Base-by-base conservation (phyloP, 306 rosid species). In the Glycyrrhiza uralensis region DNA sequence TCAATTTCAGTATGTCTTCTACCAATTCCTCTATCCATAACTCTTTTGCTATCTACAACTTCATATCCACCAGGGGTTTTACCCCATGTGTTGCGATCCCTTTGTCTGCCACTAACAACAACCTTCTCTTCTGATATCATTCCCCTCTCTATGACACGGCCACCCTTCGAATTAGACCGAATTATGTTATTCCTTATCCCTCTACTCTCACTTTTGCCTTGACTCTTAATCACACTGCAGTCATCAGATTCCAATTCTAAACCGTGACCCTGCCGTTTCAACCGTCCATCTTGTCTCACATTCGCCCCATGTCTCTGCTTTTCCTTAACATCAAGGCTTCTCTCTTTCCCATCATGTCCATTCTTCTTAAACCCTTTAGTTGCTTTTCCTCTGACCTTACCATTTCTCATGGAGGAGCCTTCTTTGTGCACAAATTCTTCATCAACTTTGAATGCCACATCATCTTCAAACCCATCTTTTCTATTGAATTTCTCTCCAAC, bases 1-100 rank as follows among this genome's bases (percentile, higher is more conserved):
- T 71, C 77, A 74, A n/a, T n/a, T n/a, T n/a, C n/a, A 20, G 14
- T 23, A 67, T 33, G 36, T 62, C 76, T 81, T 74, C 81, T 81
- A 69, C 30, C 71, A 29, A 30, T 17, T 42, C 77, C 70, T 58
- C 63, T 65, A 18, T 14, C 75, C 44, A 56, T 13, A 18, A 20
- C 62, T 13, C 44, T 35, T 12, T 72, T 75, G 45, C 66, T 54
- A 67, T 50, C 82, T 39, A 67, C 81, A 77, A 38, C 32, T 76
- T 71, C 77, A 74, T 57, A 66, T 59, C 63, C 66, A 14, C 66
- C 79, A 20, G 56, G 42, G 38, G 32, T 26, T 69, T 52, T 62
- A 75, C 55, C 76, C 66, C 64, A 56, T 66, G 80, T 71, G 4
- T 65, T 78, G 63, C 49, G 33, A 63, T 66, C 76, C 54, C 75